Conservation (phyloP, 768 basidiomycete genomes). For the Rhodosporidiobolus sp. region DNA sequence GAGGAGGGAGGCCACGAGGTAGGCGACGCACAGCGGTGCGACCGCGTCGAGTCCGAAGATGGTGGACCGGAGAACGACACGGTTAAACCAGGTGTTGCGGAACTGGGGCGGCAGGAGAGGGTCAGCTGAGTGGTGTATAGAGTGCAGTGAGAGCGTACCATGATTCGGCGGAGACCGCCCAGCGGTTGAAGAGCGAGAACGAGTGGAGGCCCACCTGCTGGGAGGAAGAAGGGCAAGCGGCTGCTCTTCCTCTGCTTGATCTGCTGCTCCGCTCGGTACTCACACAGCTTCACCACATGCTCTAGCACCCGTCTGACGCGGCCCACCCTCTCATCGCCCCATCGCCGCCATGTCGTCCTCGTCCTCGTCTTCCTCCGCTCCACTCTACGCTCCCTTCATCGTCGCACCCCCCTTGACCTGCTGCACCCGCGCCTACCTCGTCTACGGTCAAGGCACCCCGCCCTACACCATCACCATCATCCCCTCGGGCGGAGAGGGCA, state of each 20-base stretch:
- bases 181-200: background rate
- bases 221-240: background rate
- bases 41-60: conserved; percentile 4
- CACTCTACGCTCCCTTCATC: conserved; percentile 11
- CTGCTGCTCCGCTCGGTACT: no score
- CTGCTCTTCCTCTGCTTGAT: no score
- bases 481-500: background rate
- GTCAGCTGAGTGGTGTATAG: background rate
- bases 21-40: background rate
- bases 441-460: conserved; percentile 23
- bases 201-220: background rate
- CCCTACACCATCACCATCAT: conserved; percentile 16
- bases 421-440: conserved; percentile 13
- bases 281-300: background rate
- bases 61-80: background rate
- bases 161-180: background rate
- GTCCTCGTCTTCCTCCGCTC: background rate
- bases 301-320: background rate
- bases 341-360: background rate
- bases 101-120: background rate
- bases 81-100: conserved; percentile 3
- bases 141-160: background rate
- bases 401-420: conserved; percentile 8
- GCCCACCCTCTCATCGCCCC: background rate
- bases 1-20: background rate